A percentile compares a stretch with the other conserved stretches of the same genome.
These are phyloP conservation scores for Nakataea oryzae DNA, from an alignment of 2,329 filamentous ascomycete genomes.

Conservation along the genomic window DNA sequence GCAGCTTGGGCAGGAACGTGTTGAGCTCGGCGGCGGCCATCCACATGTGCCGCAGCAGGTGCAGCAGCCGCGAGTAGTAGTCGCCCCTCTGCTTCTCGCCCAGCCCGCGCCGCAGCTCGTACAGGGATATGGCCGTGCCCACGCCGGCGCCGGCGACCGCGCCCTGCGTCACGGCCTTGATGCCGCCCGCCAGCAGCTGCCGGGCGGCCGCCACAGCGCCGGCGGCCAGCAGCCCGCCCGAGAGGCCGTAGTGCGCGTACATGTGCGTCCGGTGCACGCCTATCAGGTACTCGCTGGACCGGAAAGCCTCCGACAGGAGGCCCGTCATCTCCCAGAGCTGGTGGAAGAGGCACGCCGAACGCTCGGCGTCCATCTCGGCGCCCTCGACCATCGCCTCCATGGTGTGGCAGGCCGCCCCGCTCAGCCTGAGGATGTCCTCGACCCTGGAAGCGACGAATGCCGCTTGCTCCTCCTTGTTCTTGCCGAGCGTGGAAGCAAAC, in stretches of 20 bases:
- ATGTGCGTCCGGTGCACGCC: background rate
- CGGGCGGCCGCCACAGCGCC: too few relatives aligned
- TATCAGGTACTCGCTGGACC: background rate
- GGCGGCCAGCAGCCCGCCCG: background rate
- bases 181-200: background rate
- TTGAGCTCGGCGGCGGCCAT: background rate
- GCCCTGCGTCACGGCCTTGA: background rate
- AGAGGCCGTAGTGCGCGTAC: background rate
- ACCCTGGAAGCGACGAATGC: background rate
- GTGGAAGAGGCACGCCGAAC: background rate
- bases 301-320: background rate
- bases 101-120: background rate
- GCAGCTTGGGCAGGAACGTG: background rate
- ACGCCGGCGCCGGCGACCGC: background rate
- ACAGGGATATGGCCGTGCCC: background rate
- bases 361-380: background rate
- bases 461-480: background rate
- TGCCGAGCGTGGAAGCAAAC: background rate
- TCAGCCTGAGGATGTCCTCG: background rate
- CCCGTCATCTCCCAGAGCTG: background rate
- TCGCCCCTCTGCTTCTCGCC: background rate
- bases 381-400: background rate
- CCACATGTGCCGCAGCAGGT: background rate
- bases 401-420: background rate
- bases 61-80: background rate